Percentiles rank a stretch among this genome's conserved stretches.
Conservation (phyloP, 306 rosid genomes). For the Hippophae tibetana region DNA sequence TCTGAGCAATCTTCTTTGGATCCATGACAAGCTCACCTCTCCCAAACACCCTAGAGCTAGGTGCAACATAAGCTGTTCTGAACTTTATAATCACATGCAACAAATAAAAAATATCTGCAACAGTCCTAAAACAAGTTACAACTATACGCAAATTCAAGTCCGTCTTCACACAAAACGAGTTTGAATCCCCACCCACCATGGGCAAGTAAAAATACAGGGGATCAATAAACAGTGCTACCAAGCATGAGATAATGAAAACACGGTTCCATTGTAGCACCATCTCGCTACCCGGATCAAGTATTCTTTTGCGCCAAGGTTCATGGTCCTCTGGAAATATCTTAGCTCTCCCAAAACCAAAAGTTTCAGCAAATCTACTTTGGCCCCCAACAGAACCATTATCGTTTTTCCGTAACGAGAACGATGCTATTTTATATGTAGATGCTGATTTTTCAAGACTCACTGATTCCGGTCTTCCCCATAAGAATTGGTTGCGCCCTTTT, state of each 20-base stretch:
- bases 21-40: constrained; percentile 98
- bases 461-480: constrained; percentile 52
- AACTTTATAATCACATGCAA: constrained; percentile 82
- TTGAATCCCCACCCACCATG: constrained; percentile 26
- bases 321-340: constrained; percentile 70
- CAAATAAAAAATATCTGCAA: constrained; percentile 76
- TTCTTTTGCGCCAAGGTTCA: constrained; percentile 70
- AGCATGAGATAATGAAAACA: constrained; percentile 69
- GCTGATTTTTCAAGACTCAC: constrained; percentile 42
- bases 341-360: constrained; percentile 35
- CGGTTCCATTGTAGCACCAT: constrained; percentile 87
- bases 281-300: constrained; percentile 86
- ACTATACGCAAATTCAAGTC: constrained; percentile 59
- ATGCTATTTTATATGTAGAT: constrained; percentile 37
- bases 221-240: constrained; percentile 81
- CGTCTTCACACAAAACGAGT: constrained; percentile 57
- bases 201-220: constrained; percentile 87
- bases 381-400: constrained; percentile 36
- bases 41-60: constrained; percentile 89
- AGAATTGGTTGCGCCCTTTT: constrained; percentile 26
- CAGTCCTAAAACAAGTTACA: constrained; percentile 77
- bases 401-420: constrained; percentile 41
- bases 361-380: constrained; percentile 40
- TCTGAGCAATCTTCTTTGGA: constrained; percentile 74
- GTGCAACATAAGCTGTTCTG: constrained; percentile 89